Conservation (phyloP, 192 early-diverging fungal species). For the Umbelopsis ramanniana region DNA sequence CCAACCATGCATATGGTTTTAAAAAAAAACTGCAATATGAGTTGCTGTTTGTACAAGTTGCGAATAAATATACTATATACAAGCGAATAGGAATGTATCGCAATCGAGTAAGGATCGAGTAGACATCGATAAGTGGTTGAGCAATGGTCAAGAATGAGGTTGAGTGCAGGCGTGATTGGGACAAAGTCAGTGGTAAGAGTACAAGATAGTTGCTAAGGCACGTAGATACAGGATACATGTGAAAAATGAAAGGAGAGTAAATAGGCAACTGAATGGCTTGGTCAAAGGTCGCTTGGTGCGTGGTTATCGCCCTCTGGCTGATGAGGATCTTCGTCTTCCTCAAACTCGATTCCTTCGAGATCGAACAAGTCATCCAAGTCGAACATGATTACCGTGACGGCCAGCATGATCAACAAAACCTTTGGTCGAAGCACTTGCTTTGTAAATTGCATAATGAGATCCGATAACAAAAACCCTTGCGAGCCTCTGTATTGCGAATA, state of each 20-base stretch:
- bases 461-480: constrained; percentile 17
- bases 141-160: not conserved
- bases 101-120: no score
- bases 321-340: constrained; percentile 26
- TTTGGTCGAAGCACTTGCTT: constrained; percentile 32
- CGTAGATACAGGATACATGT: no score
- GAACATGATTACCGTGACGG: constrained; percentile 34
- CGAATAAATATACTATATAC: not conserved
- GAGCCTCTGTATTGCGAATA: constrained; percentile 4
- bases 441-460: constrained; percentile 36
- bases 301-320: not conserved
- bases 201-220: no score
- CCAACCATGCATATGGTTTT: not conserved
- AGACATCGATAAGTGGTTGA: not conserved
- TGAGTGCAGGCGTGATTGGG: no score
- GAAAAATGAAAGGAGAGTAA: not conserved
- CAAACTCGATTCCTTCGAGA: constrained; percentile 30
- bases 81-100: not conserved
- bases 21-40: not conserved
- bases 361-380: constrained; percentile 40
- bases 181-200: no score
- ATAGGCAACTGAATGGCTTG: not conserved
- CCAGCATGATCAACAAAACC: constrained; percentile 33
- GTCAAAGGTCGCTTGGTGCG: not conserved
- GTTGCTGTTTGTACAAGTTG: not conserved